Conservation (phyloP, 139 green algal species). For the Tetratostichococcus sp. region DNA sequence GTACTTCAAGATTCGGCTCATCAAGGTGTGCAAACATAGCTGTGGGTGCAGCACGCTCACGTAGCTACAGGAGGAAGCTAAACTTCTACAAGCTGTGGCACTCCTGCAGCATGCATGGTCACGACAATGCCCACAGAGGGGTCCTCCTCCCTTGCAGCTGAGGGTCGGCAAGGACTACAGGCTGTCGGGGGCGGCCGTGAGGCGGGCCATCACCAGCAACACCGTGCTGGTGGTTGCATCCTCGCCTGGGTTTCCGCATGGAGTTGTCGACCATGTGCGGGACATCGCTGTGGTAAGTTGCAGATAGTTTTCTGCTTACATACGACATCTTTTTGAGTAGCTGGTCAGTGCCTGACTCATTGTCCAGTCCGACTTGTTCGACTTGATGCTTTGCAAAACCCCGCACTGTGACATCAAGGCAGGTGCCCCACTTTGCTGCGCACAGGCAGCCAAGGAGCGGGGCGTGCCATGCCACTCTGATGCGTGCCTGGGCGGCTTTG, state of each 20-base stretch:
- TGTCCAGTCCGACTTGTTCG: too few species aligned
- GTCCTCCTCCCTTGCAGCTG: slow-evolving; percentile 23
- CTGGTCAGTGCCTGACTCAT: too few species aligned
- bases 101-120: too few species aligned
- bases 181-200: slow-evolving; percentile 48
- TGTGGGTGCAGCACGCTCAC: too few species aligned
- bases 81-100: too few species aligned
- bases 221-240: slow-evolving; percentile 90
- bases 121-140: too few species aligned
- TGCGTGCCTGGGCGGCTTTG: slow-evolving; percentile 90
- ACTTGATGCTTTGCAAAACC: too few species aligned
- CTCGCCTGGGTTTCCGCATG: slow-evolving; percentile 86
- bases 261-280: slow-evolving; percentile 81
- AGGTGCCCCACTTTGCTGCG: neutral
- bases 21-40: slow-evolving; percentile 20
- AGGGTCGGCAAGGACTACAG: slow-evolving; percentile 60
- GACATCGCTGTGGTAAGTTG: slow-evolving; percentile 49
- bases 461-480: slow-evolving; percentile 83
- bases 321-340: too few species aligned
- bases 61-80: too few species aligned
- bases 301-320: too few species aligned
- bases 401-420: too few species aligned
- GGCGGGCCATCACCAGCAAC: slow-evolving; percentile 58
- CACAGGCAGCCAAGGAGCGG: slow-evolving; percentile 21
- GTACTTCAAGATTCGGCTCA: slow-evolving; percentile 50